Evolutionary conservation across 2,329 filamentous ascomycete species (phyloP), one percentile per base, ranked within the genome.

Genomic region (Fusarium torulosum): DNA sequence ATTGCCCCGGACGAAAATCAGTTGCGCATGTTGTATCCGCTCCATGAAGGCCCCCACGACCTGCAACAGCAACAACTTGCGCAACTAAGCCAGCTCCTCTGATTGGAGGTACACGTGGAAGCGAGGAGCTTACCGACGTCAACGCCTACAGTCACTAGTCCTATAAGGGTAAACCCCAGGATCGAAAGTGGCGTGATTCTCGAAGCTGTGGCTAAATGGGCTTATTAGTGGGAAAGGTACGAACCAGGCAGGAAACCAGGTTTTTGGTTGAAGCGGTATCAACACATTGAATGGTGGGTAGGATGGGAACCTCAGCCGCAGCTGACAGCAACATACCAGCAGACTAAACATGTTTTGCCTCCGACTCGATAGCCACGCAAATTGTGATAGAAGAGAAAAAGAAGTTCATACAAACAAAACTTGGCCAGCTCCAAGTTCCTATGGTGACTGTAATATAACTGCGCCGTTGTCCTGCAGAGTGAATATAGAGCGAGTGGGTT

Each of bases 1-100:
- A 33, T 33, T 47, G 41, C 21, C 42, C 29, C n/a, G 31, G 42
- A 38, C 37, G 42, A n/a, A 37, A 47, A 47, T 47, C 41, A 47
- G 42, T 35, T 38, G 19, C 29, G 42, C 19, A 13, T 31, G 14
- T 29, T n/a, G 9, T 23, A 23, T 25, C 23, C 23, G 23, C 23
- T 25, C 23, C 23, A 9, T 25, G 23, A 25, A 25, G 23, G 23
- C 17, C 52, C 10, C 21, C 11, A 15, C 25, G 25, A 25, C 25
- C 9, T 25, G 25, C 3, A 25, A 25, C 2, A 25, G 25, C 3
- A 25, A 25, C 2, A 25, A 10, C 25, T 10, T 25, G 25, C 25
- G 8, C 25, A 25, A 25, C 8, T 25, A 25, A 25, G 25, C 25
- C 25, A 10, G 9, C 25, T 25, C 10, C 25, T 25, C 25, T 25